A percentile compares a stretch with the other conserved stretches of the same genome.
Conservation (phyloP, 192 early-diverging fungal genomes). For the Borealophlyctis nickersoniae region DNA sequence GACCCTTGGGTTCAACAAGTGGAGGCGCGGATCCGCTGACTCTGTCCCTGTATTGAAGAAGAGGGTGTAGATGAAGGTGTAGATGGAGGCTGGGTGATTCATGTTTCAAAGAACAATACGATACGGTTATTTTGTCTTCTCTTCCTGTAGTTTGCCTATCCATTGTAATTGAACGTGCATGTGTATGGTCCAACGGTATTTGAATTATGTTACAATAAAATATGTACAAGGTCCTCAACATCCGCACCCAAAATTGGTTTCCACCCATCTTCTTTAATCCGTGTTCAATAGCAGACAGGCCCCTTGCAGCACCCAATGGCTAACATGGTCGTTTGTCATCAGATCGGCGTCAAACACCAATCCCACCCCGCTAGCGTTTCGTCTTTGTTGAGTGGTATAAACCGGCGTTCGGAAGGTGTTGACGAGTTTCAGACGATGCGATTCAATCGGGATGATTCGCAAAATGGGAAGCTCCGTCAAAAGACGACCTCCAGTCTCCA, state of each 20-base stretch:
- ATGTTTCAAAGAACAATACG: no score
- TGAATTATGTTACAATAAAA: no score
- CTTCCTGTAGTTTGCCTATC: no score
- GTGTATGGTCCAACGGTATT: no score
- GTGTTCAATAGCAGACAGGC: constrained; percentile 57
- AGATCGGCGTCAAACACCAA: constrained; percentile 69
- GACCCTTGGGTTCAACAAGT: neutral
- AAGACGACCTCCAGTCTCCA: constrained; percentile 51
- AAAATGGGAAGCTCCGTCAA: constrained; percentile 58
- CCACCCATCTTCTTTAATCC: no score
- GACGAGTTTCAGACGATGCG: constrained; percentile 53
- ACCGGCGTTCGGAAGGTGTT: constrained; percentile 66
- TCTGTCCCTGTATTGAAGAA: neutral
- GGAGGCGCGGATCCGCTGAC: neutral
- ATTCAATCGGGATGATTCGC: constrained; percentile 61
- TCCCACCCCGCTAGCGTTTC: constrained; percentile 59
- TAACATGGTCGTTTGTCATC: constrained; percentile 50
- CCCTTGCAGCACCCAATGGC: constrained; percentile 62
- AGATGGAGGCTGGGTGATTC: no score
- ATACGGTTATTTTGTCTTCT: no score
- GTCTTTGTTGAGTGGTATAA: constrained; percentile 58
- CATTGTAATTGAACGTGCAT: no score
- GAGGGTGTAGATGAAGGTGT: neutral
- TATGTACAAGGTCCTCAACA: no score
- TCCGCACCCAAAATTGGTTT: no score